A percentile compares a stretch with the other conserved stretches of the same genome.
Conservation (phyloP, 2,329 filamentous ascomycete genomes). For the Ceratocystiopsis minuta region DNA sequence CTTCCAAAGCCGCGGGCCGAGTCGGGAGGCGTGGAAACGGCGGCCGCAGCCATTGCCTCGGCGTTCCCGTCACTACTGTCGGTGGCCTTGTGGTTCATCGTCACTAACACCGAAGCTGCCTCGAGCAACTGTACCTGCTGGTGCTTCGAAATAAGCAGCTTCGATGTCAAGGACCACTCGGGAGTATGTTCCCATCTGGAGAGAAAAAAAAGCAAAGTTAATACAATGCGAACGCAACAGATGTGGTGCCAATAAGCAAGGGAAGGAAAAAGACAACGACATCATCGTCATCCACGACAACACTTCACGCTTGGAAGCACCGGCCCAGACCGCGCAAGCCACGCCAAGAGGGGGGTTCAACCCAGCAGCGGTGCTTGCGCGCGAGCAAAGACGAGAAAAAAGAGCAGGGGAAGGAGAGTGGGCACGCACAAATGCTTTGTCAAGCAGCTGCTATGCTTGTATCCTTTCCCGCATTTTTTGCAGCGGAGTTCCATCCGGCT, state of each 20-base stretch:
- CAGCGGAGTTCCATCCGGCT: conserved; percentile 78
- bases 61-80: conserved; percentile 13
- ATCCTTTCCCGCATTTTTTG: conserved; percentile 96
- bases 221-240: too few relatives aligned
- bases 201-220: conserved; percentile 7
- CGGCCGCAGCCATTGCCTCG: not conserved
- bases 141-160: conserved; percentile 96
- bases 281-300: conserved; percentile 9
- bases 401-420: conserved; percentile 24
- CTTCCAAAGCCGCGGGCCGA: conserved; percentile 53
- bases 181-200: conserved; percentile 97
- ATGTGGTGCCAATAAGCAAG: too few relatives aligned
- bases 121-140: conserved; percentile 96
- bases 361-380: too few relatives aligned
- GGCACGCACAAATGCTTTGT: conserved; percentile 98
- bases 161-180: conserved; percentile 93
- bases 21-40: conserved; percentile 34
- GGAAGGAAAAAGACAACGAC: too few relatives aligned
- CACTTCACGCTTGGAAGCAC: not conserved
- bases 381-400: conserved; percentile 6
- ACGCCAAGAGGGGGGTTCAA: too few relatives aligned
- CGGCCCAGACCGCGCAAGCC: too few relatives aligned
- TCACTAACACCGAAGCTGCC: conserved; percentile 86
- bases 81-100: conserved; percentile 46
- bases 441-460: conserved; percentile 99